Evolutionary conservation across 768 basidiomycete genomes (phyloP).

Genomic region (Boletellus emodensis): DNA sequence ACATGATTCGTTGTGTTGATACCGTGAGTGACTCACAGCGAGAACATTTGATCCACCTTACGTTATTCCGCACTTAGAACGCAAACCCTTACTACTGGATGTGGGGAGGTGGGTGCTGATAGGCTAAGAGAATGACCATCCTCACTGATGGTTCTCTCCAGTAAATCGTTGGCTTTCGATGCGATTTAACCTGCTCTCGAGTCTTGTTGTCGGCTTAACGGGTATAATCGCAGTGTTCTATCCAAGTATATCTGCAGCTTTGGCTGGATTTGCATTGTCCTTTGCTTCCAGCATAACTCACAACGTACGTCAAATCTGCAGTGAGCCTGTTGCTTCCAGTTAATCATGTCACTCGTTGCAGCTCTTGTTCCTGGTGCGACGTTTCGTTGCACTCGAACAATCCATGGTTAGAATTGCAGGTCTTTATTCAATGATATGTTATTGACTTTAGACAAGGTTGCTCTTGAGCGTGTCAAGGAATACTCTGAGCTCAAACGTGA

Average conservation of each 20-base stretch:
- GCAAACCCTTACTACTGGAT: conserved; percentile 85
- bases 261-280: conserved; percentile 83
- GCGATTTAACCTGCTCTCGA: conserved; percentile 80
- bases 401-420: conserved; percentile 62
- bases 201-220: conserved; percentile 67
- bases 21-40: conserved; percentile 46
- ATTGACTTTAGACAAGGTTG: conserved; percentile 46
- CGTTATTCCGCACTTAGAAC: conserved; percentile 34
- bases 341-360: conserved; percentile 24
- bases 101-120: conserved; percentile 63
- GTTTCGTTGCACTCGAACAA: conserved; percentile 87
- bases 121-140: neutral
- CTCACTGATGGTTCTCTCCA: conserved; percentile 25
- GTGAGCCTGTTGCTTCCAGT: neutral
- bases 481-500: conserved; percentile 78
- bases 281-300: conserved; percentile 75
- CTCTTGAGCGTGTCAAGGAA: conserved; percentile 87
- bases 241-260: conserved; percentile 70
- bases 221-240: conserved; percentile 63
- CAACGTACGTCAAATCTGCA: conserved; percentile 42
- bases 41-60: neutral
- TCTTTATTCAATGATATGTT: neutral
- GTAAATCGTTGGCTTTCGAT: conserved; percentile 90
- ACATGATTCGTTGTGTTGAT: conserved; percentile 80
- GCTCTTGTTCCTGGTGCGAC: conserved; percentile 68